These are phyloP conservation scores for Euphorbia peplus DNA, from an alignment of 345 rosid species.

Conservation along the genomic window DNA sequence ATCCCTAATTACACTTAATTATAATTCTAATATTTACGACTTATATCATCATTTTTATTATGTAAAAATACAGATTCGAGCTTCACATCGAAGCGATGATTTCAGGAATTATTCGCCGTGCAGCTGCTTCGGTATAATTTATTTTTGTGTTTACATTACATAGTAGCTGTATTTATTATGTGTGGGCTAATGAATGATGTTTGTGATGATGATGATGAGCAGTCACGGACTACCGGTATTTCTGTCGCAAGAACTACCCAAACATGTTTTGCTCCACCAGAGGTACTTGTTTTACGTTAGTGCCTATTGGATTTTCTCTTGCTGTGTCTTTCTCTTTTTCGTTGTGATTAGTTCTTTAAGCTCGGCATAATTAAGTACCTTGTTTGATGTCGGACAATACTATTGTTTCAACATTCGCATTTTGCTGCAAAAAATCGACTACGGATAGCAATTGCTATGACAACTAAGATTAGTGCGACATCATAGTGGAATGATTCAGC, in stretches of 20 bases:
- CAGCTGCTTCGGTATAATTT: constrained; percentile 17
- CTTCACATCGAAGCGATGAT: constrained; percentile 16
- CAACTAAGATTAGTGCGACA: neutral
- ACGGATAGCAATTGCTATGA: neutral
- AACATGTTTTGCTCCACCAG: constrained; percentile 11
- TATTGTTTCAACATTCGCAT: neutral
- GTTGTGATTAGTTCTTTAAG: neutral
- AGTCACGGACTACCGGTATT: constrained; percentile 18
- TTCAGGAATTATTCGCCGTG: constrained; percentile 24
- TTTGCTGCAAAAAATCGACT: neutral
- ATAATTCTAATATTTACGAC: too few relatives aligned
- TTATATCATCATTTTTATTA: too few relatives aligned
- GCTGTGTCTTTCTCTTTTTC: neutral
- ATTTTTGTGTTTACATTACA: neutral
- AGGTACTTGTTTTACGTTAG: constrained; percentile 8
- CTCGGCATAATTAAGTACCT: neutral
- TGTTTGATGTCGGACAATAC: neutral
- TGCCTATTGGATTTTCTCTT: neutral
- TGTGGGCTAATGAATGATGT: neutral
- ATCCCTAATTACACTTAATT: too few relatives aligned
- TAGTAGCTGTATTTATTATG: neutral
- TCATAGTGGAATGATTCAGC: neutral
- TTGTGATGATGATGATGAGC: neutral
- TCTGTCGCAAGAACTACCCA: constrained; percentile 18
- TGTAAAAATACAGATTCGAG: neutral